Conservation (phyloP, 495 filamentous ascomycete species). For the Darksidea phi region DNA sequence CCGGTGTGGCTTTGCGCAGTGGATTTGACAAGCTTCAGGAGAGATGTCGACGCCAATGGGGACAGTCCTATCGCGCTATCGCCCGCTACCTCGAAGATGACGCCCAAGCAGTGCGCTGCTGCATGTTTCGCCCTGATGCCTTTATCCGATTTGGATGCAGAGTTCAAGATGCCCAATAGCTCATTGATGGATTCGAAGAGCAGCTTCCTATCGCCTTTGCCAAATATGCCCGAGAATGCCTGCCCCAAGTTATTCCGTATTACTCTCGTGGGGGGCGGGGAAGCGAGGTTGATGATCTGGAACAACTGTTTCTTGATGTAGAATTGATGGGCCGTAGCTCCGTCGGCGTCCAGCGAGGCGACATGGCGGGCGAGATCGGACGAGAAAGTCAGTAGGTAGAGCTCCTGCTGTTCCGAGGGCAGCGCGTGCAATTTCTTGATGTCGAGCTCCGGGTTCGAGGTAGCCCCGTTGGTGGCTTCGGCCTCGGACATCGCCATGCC, state of each 20-base stretch:
- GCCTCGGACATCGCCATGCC: conserved; percentile 17
- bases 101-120: conserved; percentile 82
- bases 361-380: conserved; percentile 80
- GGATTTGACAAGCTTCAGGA: conserved; percentile 77
- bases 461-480: conserved; percentile 8
- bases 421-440: conserved; percentile 82
- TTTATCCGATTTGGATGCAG: conserved; percentile 71
- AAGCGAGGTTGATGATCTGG: conserved; percentile 81
- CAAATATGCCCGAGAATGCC: conserved; percentile 80
- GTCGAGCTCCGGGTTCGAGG: conserved; percentile 66
- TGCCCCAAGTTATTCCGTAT: conserved; percentile 84
- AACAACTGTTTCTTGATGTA: conserved; percentile 87
- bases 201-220: conserved; percentile 83
- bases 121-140: conserved; percentile 79
- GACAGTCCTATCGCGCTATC: conserved; percentile 90
- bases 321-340: conserved; percentile 81
- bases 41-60: conserved; percentile 64
- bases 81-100: conserved; percentile 82
- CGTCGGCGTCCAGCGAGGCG: conserved; percentile 66
- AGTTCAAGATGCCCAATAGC: conserved; percentile 69
- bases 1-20: conserved; percentile 73
- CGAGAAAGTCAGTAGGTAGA: conserved; percentile 87
- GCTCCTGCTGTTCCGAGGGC: conserved; percentile 91
- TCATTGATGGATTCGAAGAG: conserved; percentile 95
- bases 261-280: conserved; percentile 82